Evolutionary conservation across 805 yeast genomes (phyloP), one percentile per base, ranked within the genome.

Genomic region (Saccharomycopsis capsularis): DNA sequence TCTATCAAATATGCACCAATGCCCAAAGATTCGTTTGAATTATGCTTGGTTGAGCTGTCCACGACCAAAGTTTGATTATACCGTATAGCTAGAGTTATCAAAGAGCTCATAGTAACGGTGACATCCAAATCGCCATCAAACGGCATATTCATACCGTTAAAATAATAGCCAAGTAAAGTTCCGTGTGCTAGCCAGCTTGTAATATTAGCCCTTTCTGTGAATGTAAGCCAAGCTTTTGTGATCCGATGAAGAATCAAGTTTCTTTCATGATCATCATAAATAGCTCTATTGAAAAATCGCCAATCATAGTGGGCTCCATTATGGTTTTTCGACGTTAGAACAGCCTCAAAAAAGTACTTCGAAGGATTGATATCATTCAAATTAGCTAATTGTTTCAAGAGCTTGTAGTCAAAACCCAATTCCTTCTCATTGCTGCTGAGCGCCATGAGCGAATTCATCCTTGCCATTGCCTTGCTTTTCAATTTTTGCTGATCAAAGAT

Each of bases 81-180:
- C 15, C 60, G 56, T 51, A 70, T 64, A 3, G 76, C 76, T 35
- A 79, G 55, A 37, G 57, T 58, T 49, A 68, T 63, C 52, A 80
- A 58, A 37, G 76, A 74, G 13, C 55, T 60, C 50, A 75, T 64
- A 1, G 85, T 76, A 66, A 81, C 70, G 54, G 79, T 81, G 24
- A 80, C 78, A 63, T 81, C 87, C 46, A 77, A 63, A 60, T 81
- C 87, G 45, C 70, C 68, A 59, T 81, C 87, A 84, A 85, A 81
- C 0, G 85, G 83, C 61, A 81, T 69, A 3, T 68, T 63, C 50
- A 75, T 56, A 0, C 85, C 85, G 58, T 78, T 78, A 73, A 82
- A 78, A 55, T 76, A 66, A 75, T 82, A 79, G 9, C 82, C 79
- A 34, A 79, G 66, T 53, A 80, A 65, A 1, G 83, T 65, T 1